Evolutionary conservation across 495 filamentous ascomycete species (phyloP), one percentile per base, ranked within the genome.

Genomic region (Entonaema liquescens): DNA sequence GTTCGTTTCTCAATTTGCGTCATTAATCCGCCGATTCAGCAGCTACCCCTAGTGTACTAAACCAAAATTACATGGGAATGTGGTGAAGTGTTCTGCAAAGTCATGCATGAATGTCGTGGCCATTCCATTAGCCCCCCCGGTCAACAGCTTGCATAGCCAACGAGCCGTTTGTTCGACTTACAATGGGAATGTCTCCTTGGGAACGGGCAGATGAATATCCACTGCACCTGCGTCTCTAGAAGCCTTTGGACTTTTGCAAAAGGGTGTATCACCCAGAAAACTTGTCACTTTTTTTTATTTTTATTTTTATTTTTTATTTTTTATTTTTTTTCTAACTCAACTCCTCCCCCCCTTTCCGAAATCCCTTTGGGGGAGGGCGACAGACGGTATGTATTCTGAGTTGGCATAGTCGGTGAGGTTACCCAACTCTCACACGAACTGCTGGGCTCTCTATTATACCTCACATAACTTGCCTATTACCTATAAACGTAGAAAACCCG

Each of bases 21-120:
- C 75, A 79, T 77, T 76, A 79, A 71, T 47, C 65, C 63, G 68
- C 75, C 73, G 75, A 65, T 69, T 71, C 59, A 74, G 60, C 47
- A 71, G 40, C 59, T 73, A 74, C 70, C 56, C 63, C 68, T 73
- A 78, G 76, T 67, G 76, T 74, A 62, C 65, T 74, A 15, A 76
- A 68, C 71, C 74, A 64, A 62, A 72, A 71, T 62, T 64, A 58
- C 64, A 65, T 55, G 59, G 40, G n/a, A 67, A 70, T 33, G 31
- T 72, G 74, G 69, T 78, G 74, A 74, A 76, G 72, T 76, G 76
- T 78, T 72, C 74, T 76, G 76, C 74, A 70, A 68, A 65, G 68
- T 70, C 73, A 81, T 83, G 81, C 81, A 82, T 78, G 79, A 76
- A 47, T 76, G 79, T 81, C 79, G 80, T 83, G 79, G 79, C 77